Evolutionary conservation across 768 basidiomycete species (phyloP), one percentile per base, ranked within the genome.

Genomic region (Termitomyces sp.): DNA sequence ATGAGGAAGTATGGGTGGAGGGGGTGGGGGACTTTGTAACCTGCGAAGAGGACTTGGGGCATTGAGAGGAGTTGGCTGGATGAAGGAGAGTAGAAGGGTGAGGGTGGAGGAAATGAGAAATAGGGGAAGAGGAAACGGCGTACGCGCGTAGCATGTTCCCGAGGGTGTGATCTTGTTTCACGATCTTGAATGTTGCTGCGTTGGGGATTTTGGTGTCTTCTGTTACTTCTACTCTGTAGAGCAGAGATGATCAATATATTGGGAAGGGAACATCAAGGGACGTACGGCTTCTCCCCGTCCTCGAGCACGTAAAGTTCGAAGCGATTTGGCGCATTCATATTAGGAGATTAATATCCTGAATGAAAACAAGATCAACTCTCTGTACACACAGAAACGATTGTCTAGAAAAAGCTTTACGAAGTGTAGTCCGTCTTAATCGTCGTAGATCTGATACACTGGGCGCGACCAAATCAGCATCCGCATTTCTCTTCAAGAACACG

Each of bases 161-260:
- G 6, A 98, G 76, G 0, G 97, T 99, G 69, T 98, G 97, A 69
- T 98, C 97, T 70, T 99, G 96, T 76, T 98, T 98, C 59, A 92
- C 80, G 65, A 99, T 80, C 65, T 93, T 93, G 62, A 99, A 85
- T 0, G 95, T 96, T 18, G 96, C 96, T 2, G 97, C 95, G 67
- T 98, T 97, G 0, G 95, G 95, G 60, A 98, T 93, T 76, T 97
- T 98, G 44, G 93, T 95, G 74, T 99, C 97, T 73, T 98, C 95
- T 0, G 82, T 85, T 44, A 98, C 80, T 66, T 94, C 91, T 56
- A 98, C 86, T 45, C 95, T 98, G 68, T 24, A 57, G 30, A 30
- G 7, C 18, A 36, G 6, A 48, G 40, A 36, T 55, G n/a, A 53
- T 44, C 24, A 26, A 24, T 36, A 56, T 27, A 52, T 36, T 8